Percentiles rank a stretch among this genome's conserved stretches.
These are phyloP conservation scores for Lasiosphaeria hispida DNA, from an alignment of 495 filamentous ascomycete species.

Conservation along the genomic window DNA sequence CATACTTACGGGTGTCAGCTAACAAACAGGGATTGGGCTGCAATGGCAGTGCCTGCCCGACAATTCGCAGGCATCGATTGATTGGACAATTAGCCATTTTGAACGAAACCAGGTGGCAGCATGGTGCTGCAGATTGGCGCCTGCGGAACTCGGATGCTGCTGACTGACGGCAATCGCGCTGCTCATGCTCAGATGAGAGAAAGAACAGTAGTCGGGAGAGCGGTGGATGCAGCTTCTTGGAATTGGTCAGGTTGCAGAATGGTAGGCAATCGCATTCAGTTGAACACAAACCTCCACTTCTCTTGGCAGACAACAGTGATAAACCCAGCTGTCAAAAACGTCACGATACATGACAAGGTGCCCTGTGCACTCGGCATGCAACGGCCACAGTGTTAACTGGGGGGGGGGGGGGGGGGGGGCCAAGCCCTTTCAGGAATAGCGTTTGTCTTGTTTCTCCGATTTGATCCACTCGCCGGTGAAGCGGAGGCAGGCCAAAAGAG, in stretches of 20 bases:
- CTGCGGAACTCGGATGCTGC: no score
- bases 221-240: neutral
- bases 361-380: slow-evolving; percentile 3
- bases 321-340: slow-evolving; percentile 14
- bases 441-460: neutral
- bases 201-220: neutral
- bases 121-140: no score
- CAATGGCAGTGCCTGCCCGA: no score
- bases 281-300: neutral
- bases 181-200: neutral
- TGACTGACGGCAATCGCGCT: no score
- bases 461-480: slow-evolving; percentile 18
- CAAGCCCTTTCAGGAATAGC: slow-evolving; percentile 12
- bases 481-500: slow-evolving; percentile 25
- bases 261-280: no score
- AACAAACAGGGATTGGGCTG: no score
- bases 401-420: no score
- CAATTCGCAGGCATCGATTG: no score
- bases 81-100: no score
- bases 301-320: neutral
- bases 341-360: slow-evolving; percentile 13
- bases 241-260: neutral
- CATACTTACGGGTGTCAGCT: no score
- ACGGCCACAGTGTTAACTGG: neutral
- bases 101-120: no score